These are phyloP conservation scores for Zygnema cylindricum DNA, from an alignment of 139 green algal genomes.

Conservation along the genomic window DNA sequence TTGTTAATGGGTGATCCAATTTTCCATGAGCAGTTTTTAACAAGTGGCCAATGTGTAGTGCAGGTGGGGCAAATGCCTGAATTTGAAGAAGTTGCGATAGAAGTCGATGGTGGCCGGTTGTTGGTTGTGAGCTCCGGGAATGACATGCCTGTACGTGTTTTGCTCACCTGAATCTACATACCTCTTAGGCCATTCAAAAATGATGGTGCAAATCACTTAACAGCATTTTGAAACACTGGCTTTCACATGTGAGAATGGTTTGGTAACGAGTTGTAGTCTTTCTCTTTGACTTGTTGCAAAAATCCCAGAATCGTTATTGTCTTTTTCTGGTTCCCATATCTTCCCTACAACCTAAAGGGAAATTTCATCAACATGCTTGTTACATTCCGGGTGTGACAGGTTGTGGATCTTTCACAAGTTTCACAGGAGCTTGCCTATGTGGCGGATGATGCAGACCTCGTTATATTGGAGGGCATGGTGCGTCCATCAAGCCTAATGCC, in stretches of 20 bases:
- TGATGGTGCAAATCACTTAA: no score
- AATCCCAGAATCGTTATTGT: no score
- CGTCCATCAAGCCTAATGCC: slow-evolving; percentile 54
- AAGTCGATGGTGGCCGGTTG: slow-evolving; percentile 62
- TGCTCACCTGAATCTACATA: not conserved
- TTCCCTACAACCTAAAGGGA: no score
- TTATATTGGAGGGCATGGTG: slow-evolving; percentile 93
- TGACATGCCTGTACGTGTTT: slow-evolving; percentile 74
- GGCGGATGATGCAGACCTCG: slow-evolving; percentile 77
- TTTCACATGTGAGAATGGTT: no score
- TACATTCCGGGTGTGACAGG: slow-evolving; percentile 47
- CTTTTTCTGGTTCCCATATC: no score
- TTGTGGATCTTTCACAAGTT: slow-evolving; percentile 81
- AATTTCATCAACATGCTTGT: no score
- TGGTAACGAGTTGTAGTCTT: no score
- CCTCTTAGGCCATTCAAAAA: no score
- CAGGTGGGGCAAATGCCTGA: slow-evolving; percentile 42
- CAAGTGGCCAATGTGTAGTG: not conserved
- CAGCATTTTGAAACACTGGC: no score
- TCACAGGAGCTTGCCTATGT: slow-evolving; percentile 74
- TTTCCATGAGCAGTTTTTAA: no score
- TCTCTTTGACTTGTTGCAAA: no score
- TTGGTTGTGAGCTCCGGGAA: slow-evolving; percentile 77
- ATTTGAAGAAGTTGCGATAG: slow-evolving; percentile 27
- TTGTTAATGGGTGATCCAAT: no score